Evolutionary conservation across 495 filamentous ascomycete species (phyloP).

Genomic region (Penicillium parvum): DNA sequence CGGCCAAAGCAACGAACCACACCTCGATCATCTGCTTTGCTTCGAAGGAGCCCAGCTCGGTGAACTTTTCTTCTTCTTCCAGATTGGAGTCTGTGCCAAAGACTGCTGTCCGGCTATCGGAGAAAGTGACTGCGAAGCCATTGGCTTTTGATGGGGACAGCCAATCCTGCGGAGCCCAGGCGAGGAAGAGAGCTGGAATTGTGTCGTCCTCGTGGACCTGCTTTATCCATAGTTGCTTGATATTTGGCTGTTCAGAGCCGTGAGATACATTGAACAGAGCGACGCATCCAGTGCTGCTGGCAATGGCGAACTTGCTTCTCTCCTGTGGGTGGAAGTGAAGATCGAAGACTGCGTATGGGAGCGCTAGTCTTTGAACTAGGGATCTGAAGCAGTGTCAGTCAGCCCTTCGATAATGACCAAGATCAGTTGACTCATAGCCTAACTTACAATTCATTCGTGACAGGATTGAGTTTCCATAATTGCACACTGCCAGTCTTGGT

Average conservation of each 20-base stretch:
- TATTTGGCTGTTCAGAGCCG: slow-evolving; percentile 9
- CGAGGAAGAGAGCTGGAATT: slow-evolving; percentile 64
- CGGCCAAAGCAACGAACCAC: slow-evolving; percentile 42
- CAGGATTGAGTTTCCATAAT: slow-evolving; percentile 52
- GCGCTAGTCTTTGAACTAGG: slow-evolving; percentile 42
- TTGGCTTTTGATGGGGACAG: slow-evolving; percentile 25
- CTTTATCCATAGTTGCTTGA: slow-evolving; percentile 33
- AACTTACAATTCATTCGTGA: slow-evolving; percentile 47
- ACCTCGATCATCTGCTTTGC: slow-evolving; percentile 41
- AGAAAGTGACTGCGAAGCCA: slow-evolving; percentile 65
- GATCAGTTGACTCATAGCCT: not conserved
- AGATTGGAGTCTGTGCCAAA: slow-evolving; percentile 35
- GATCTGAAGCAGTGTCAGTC: slow-evolving; percentile 20
- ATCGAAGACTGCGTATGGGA: slow-evolving; percentile 75
- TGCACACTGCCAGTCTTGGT: slow-evolving; percentile 68
- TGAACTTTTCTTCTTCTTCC: slow-evolving; percentile 11
- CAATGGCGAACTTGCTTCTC: slow-evolving; percentile 58
- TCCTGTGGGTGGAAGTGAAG: slow-evolving; percentile 68
- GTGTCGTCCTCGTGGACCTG: slow-evolving; percentile 44
- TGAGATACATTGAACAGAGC: slow-evolving; percentile 52
- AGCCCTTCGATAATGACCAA: not conserved
- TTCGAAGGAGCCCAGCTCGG: slow-evolving; percentile 26
- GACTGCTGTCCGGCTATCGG: slow-evolving; percentile 54
- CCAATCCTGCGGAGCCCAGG: slow-evolving; percentile 60
- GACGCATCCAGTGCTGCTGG: slow-evolving; percentile 67